Percentiles rank a stretch among this genome's conserved stretches.
These are phyloP conservation scores for Anthoceros angustus DNA, from an alignment of 225 moss, liverwort and hornwort genomes.

Conservation along the genomic window DNA sequence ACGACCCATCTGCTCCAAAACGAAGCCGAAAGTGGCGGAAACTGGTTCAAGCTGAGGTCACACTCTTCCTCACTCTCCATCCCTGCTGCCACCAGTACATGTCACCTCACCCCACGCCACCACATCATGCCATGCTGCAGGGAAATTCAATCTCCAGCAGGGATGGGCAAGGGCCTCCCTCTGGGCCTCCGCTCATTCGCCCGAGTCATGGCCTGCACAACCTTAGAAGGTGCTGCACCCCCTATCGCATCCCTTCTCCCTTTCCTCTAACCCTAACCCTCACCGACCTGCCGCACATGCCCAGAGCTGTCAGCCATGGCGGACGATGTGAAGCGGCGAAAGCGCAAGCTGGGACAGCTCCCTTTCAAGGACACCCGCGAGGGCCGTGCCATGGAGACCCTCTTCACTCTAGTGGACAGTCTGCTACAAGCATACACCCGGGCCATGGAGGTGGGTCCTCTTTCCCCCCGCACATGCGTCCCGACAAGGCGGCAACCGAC, in stretches of 20 bases:
- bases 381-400: slow-evolving; percentile 65
- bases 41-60: slow-evolving; percentile 59
- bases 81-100: no score
- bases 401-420: slow-evolving; percentile 67
- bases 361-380: slow-evolving; percentile 61
- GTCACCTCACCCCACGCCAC: not conserved
- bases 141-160: slow-evolving; percentile 63
- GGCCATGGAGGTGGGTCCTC: slow-evolving; percentile 36
- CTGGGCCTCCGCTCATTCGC: slow-evolving; percentile 74
- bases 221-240: slow-evolving; percentile 40
- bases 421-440: slow-evolving; percentile 57
- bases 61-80: not conserved
- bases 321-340: slow-evolving; percentile 44
- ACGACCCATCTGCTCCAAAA: slow-evolving; percentile 57
- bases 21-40: slow-evolving; percentile 84
- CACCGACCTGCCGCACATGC: not conserved
- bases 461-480: not conserved
- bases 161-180: slow-evolving; percentile 81
- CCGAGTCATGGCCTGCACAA: slow-evolving; percentile 64
- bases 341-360: slow-evolving; percentile 57
- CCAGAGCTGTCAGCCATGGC: slow-evolving; percentile 69
- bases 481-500: no score
- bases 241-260: not conserved
- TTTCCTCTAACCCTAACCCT: not conserved
- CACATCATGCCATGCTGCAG: slow-evolving; percentile 20